Conservation (phyloP, 352 stramenopile species). For the Phytophthora hibernalis region DNA sequence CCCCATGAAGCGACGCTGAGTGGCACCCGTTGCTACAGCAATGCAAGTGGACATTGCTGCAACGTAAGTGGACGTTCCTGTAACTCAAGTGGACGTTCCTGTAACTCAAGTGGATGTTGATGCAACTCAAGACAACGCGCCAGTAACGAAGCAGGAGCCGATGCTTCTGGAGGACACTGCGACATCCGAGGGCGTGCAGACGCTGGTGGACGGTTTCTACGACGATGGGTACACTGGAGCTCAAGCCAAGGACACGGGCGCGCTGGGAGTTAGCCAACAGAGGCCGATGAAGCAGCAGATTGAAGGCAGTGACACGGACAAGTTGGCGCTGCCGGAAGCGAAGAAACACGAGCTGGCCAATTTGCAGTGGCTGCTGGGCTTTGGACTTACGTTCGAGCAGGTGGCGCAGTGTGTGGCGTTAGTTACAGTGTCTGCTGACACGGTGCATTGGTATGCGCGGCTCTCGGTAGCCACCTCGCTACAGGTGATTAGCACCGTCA, state of each 20-base stretch:
- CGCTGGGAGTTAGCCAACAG: not conserved
- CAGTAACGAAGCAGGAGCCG: too few relatives aligned
- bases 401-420: constrained; percentile 3
- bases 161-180: constrained; percentile 9
- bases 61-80: not conserved
- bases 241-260: not conserved
- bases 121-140: not conserved
- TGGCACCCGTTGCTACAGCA: too few relatives aligned
- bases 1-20: not conserved
- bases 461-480: constrained; percentile 22
- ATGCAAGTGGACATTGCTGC: not conserved
- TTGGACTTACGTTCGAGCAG: constrained; percentile 28
- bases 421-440: not conserved
- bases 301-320: too few relatives aligned
- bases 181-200: constrained; percentile 32
- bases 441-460: constrained; percentile 14
- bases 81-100: not conserved
- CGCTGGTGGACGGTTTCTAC: constrained; percentile 25
- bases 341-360: constrained; percentile 18
- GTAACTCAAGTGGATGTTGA: not conserved
- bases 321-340: constrained; percentile 3
- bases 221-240: not conserved
- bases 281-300: too few relatives aligned
- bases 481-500: constrained; percentile 26
- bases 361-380: constrained; percentile 16